Evolutionary conservation across 1,139 yeast genomes (phyloP).

Genomic region (Kodamaea plutei): DNA sequence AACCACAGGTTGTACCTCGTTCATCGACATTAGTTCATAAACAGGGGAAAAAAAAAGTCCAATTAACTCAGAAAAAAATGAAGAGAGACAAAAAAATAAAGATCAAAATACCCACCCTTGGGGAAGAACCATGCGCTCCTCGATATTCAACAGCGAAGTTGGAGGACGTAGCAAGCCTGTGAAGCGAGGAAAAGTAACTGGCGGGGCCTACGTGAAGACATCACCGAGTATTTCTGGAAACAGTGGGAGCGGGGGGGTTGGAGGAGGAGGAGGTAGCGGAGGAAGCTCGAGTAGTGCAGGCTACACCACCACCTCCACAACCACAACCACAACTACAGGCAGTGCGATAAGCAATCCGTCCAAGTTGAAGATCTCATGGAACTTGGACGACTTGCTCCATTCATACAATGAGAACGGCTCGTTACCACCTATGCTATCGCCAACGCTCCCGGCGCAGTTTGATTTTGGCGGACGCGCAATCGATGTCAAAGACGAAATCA

Average conservation of each 20-base stretch:
- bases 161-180: conserved; percentile 10
- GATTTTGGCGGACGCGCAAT: not conserved
- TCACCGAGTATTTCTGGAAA: not conserved
- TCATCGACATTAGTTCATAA: too few species aligned
- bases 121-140: conserved; percentile 27
- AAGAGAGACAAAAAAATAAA: not conserved
- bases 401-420: conserved; percentile 33
- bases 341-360: conserved; percentile 2
- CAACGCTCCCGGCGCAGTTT: conserved; percentile 31
- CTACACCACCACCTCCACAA: too few species aligned
- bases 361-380: conserved; percentile 27
- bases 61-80: too few species aligned
- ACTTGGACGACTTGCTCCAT: conserved; percentile 36
- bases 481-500: conserved; percentile 1
- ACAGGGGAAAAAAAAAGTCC: too few species aligned
- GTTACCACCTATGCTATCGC: conserved; percentile 41
- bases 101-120: not conserved
- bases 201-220: not conserved
- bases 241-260: too few species aligned
- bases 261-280: too few species aligned
- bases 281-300: too few species aligned
- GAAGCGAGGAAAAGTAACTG: conserved; percentile 9
- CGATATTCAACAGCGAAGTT: conserved; percentile 30
- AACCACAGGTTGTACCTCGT: conserved; percentile 16
- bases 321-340: too few species aligned